Percentiles rank a stretch among this genome's conserved stretches.
phyloP scores from a whole-genome alignment of 495 filamentous ascomycete genomes.

The Podospora sp. region DNA sequence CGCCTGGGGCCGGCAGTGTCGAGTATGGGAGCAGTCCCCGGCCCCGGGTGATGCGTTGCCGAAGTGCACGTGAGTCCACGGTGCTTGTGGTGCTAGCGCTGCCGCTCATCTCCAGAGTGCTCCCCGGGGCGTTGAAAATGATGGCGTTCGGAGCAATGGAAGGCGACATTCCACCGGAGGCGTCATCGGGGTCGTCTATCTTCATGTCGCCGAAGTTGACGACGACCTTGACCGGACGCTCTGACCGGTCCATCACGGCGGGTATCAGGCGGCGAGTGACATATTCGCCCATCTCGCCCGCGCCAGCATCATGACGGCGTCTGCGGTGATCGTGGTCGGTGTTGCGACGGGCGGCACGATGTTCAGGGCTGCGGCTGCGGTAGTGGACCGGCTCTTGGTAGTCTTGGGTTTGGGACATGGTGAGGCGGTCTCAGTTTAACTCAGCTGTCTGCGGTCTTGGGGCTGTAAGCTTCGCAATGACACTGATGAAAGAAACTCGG shows the following conservation, averaged over 20 bases:
- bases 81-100: background rate
- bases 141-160: background rate
- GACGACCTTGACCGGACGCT: background rate
- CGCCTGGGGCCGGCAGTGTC: background rate
- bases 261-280: background rate
- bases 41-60: background rate
- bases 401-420: background rate
- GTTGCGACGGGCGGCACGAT: background rate
- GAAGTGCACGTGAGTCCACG: background rate
- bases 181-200: background rate
- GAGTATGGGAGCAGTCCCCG: background rate
- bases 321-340: background rate
- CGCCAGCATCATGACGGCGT: background rate
- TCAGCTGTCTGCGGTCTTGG: background rate
- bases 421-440: background rate
- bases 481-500: background rate
- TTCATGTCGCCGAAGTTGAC: conserved; percentile 3
- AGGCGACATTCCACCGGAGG: background rate
- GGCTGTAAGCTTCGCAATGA: background rate
- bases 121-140: background rate
- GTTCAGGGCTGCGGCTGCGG: background rate
- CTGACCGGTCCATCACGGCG: background rate
- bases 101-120: background rate
- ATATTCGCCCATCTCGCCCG: background rate
- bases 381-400: background rate